Evolutionary conservation across 176 grass and related monocot species (phyloP).

Genomic region (Dendrocalamus sinicus): DNA sequence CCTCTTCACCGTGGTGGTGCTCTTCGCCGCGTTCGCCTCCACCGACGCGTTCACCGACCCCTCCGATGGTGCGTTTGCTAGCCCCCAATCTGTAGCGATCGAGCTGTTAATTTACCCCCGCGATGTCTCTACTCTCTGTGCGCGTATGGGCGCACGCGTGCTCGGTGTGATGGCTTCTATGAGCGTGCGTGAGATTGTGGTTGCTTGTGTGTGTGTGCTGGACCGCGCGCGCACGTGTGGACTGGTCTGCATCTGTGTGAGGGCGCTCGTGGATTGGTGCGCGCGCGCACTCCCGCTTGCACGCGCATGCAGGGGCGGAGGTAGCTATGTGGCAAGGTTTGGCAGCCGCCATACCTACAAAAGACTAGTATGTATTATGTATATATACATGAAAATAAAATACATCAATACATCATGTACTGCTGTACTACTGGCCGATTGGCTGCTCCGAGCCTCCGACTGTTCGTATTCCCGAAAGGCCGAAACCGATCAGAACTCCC

Average conservation of each 20-base stretch:
- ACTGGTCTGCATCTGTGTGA: neutral
- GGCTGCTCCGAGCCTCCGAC: no score
- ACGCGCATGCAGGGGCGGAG: no score
- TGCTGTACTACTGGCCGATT: no score
- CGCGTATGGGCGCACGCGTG: neutral
- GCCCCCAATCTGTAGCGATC: conserved; percentile 9
- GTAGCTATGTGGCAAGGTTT: no score
- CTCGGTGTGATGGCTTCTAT: neutral
- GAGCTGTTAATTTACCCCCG: neutral
- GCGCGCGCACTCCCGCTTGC: neutral
- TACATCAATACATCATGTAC: no score
- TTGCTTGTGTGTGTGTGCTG: neutral
- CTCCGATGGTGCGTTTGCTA: conserved; percentile 52
- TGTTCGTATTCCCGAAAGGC: no score
- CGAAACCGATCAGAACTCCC: no score
- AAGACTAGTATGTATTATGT: no score
- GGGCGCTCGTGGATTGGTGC: neutral
- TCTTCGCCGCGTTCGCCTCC: conserved; percentile 44
- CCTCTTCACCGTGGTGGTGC: conserved; percentile 43
- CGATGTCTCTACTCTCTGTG: conserved; percentile 17
- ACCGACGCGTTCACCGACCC: conserved; percentile 63
- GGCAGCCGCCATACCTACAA: no score
- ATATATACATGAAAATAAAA: no score
- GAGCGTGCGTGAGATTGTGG: neutral
- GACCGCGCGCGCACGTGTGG: neutral